Base-by-base conservation (phyloP, 225 moss, liverwort and hornwort species). In the Physcomitrium patens region DNA sequence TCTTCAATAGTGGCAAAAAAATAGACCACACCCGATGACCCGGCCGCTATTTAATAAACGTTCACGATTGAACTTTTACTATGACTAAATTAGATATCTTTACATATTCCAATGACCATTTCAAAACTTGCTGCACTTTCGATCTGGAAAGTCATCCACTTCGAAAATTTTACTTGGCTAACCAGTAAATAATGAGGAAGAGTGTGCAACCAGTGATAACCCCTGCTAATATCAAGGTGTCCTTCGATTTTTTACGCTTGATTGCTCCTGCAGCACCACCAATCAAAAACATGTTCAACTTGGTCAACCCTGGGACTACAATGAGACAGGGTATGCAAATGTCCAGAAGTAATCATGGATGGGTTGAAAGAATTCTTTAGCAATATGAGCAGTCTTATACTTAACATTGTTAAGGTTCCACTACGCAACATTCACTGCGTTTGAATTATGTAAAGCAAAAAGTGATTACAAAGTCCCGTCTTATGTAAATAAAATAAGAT, bases 191-290 rank as follows among this genome's bases (percentile, higher is more conserved):
- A 73, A 96, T 79, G 47, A 96, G 78, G 78, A 96, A 94, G 72
- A 94, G 67, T 65, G 96, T 91, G 91, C 96, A 96, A 76, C 67
- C 81, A 74, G 96, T 90, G 72, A 96, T 96, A 55, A 96, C 96
- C 59, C 83, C 92, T 57, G 96, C 83, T 77, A 96, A 84, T 74
- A 96, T 94, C 80, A 85, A 74, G 14, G 93, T 96, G 74, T 96
- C 96, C 84, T 87, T 96, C 5, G 96, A 96, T 73, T 89, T 87
- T 82, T 96, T 96, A 79, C 96, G 82, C 82, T 86, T 96, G 91
- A 96, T 96, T 60, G 96, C 92, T 63, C 94, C 96, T 96, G 89
- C 60, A 79, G 72, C 48, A 56, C 48, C 48, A 56, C 48, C 48
- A 42, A 67, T 50, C 54, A 56, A 65, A 49, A 77, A 77, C 15